Evolutionary conservation across 805 yeast species (phyloP).

Genomic region (Candida mattraensis): DNA sequence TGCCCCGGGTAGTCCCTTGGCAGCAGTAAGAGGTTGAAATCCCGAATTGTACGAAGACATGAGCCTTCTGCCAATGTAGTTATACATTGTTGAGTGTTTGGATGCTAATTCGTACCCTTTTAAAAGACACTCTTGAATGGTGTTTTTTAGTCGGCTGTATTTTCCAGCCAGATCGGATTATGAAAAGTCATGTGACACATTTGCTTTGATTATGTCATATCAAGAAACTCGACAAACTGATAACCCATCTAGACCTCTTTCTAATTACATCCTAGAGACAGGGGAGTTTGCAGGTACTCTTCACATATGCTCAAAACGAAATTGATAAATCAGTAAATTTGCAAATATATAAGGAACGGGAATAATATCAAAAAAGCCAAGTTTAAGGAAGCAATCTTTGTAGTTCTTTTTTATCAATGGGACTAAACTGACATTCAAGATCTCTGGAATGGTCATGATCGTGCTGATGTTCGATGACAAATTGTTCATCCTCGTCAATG

Average conservation of each 20-base stretch:
- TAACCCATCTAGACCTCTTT: too few species aligned
- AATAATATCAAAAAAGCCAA: not conserved
- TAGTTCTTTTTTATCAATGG: conserved; percentile 26
- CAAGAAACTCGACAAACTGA: too few species aligned
- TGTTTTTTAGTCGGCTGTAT: too few species aligned
- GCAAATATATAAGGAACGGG: too few species aligned
- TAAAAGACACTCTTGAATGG: too few species aligned
- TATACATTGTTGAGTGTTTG: too few species aligned
- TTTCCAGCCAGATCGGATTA: conserved; percentile 4
- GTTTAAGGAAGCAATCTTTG: conserved; percentile 24
- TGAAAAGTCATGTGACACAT: conserved; percentile 20
- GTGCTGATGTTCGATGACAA: conserved; percentile 32
- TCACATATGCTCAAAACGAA: too few species aligned
- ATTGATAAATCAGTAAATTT: too few species aligned
- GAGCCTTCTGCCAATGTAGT: too few species aligned
- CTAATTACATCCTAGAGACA: too few species aligned
- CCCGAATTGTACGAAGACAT: conserved; percentile 35
- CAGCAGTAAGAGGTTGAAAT: conserved; percentile 64
- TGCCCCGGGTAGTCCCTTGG: conserved; percentile 73
- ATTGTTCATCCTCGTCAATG: conserved; percentile 33
- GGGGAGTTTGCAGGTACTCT: too few species aligned
- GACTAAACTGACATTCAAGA: conserved; percentile 13
- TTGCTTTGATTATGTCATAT: conserved; percentile 1
- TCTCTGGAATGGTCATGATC: conserved; percentile 30
- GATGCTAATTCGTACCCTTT: too few species aligned